Evolutionary conservation across 768 basidiomycete species (phyloP).

Genomic region (Tricholoma sp.): DNA sequence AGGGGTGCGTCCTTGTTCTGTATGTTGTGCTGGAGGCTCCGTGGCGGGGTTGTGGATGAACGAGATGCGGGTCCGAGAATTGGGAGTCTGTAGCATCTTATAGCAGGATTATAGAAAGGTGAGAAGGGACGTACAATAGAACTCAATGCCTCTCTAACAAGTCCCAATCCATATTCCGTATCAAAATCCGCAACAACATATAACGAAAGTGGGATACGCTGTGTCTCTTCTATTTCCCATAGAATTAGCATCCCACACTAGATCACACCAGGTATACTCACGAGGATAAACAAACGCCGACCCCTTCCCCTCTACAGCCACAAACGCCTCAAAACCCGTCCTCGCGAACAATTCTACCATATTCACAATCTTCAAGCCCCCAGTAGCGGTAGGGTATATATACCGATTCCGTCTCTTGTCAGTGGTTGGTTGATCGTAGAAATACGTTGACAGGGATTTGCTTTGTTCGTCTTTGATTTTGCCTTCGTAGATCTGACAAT

Average conservation of each 20-base stretch:
- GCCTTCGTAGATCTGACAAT: conserved; percentile 49
- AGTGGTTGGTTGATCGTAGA: conserved; percentile 84
- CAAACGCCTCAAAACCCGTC: conserved; percentile 35
- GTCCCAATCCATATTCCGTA: conserved; percentile 45
- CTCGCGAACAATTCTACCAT: conserved; percentile 48
- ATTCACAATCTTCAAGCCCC: conserved; percentile 47
- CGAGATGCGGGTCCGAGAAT: conserved; percentile 53
- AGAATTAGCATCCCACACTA: background rate
- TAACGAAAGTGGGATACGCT: conserved; percentile 39
- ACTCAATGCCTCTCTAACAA: conserved; percentile 59
- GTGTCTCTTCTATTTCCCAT: conserved; percentile 22
- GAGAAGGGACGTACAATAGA: conserved; percentile 48
- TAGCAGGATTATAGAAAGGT: background rate
- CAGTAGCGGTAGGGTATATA: conserved; percentile 53
- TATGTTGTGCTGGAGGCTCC: conserved; percentile 8
- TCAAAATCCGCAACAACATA: conserved; percentile 81
- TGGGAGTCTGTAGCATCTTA: conserved; percentile 31
- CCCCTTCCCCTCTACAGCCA: conserved; percentile 12
- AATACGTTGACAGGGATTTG: conserved; percentile 62
- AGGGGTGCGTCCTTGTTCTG: conserved; percentile 15
- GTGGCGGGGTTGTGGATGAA: conserved; percentile 70
- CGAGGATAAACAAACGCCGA: conserved; percentile 59
- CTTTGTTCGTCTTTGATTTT: conserved; percentile 48
- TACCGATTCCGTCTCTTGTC: conserved; percentile 67
- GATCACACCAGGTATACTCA: conserved; percentile 24